phyloP scores from a whole-genome alignment of 495 filamentous ascomycete species.

The Haplographium delicatum region DNA sequence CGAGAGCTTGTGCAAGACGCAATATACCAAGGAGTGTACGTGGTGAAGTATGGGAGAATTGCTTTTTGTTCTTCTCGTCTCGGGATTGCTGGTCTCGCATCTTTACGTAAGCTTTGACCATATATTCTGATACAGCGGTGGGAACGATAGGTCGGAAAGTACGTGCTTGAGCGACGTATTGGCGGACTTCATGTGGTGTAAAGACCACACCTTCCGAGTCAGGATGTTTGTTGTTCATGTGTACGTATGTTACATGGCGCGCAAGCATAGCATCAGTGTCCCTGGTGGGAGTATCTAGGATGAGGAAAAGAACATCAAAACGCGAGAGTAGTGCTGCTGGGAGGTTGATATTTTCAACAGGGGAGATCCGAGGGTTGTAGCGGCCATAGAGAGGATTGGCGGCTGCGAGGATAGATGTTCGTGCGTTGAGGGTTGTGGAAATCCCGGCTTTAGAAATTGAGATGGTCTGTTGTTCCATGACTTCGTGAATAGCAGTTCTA shows the following conservation, averaged over 20 bases:
- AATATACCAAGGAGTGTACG: slow-evolving; percentile 90
- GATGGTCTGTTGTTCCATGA: slow-evolving; percentile 99
- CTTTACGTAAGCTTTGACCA: slow-evolving; percentile 91
- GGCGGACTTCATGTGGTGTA: slow-evolving; percentile 83
- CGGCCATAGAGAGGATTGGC: slow-evolving; percentile 97
- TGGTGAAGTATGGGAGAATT: slow-evolving; percentile 88
- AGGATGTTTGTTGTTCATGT: slow-evolving; percentile 94
- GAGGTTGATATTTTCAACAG: slow-evolving; percentile 98
- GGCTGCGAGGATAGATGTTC: slow-evolving; percentile 94
- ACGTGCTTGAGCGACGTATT: slow-evolving; percentile 90
- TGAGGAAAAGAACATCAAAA: slow-evolving; percentile 95
- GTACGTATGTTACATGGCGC: slow-evolving; percentile 90
- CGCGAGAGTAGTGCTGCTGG: slow-evolving; percentile 91
- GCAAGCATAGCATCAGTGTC: slow-evolving; percentile 92
- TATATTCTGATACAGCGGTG: slow-evolving; percentile 81
- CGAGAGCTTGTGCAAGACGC: slow-evolving; percentile 92
- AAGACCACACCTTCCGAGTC: slow-evolving; percentile 73
- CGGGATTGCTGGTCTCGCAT: slow-evolving; percentile 84
- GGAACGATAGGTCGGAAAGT: slow-evolving; percentile 82
- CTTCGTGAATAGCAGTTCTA: slow-evolving; percentile 97
- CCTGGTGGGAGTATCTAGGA: slow-evolving; percentile 84
- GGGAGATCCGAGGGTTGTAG: slow-evolving; percentile 94
- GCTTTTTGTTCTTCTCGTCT: slow-evolving; percentile 80
- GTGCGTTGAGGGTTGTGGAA: slow-evolving; percentile 89
- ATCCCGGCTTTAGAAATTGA: slow-evolving; percentile 98